Evolutionary conservation across 371 early-diverging fungal species (phyloP).

Genomic region (Mucor racemosus): DNA sequence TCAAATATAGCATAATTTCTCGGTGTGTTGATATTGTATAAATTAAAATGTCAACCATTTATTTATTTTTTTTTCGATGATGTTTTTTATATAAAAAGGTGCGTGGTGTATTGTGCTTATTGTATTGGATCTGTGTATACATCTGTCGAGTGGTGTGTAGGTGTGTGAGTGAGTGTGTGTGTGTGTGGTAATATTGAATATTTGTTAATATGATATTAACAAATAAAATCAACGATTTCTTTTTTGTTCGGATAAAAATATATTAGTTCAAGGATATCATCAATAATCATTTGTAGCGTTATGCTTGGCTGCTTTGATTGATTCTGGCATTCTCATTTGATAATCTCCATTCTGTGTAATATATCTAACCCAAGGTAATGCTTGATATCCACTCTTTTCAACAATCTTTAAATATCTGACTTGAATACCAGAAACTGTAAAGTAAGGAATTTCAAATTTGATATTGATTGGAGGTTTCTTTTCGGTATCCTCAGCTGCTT

Average conservation of each 20-base stretch:
- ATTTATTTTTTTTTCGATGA: neutral
- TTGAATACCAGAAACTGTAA: conserved; percentile 96
- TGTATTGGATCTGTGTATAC: neutral
- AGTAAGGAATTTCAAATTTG: conserved; percentile 98
- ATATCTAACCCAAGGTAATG: conserved; percentile 98
- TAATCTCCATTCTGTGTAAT: conserved; percentile 96
- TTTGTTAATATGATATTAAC: neutral
- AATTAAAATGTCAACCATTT: conserved; percentile 5
- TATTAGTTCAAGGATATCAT: neutral
- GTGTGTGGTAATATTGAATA: neutral
- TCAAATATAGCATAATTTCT: neutral
- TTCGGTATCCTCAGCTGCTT: conserved; percentile 89
- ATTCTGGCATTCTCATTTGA: conserved; percentile 78
- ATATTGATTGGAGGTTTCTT: conserved; percentile 95
- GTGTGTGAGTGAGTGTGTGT: neutral
- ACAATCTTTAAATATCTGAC: conserved; percentile 98
- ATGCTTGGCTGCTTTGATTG: conserved; percentile 62
- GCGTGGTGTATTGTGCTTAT: neutral
- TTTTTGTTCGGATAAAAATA: neutral
- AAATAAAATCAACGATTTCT: neutral
- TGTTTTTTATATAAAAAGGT: conserved; percentile 1
- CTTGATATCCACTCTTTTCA: conserved; percentile 98
- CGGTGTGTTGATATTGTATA: neutral
- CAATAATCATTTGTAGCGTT: conserved; percentile 22
- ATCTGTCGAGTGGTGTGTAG: neutral